phyloP scores from a whole-genome alignment of 2,329 filamentous ascomycete species.

The Aspergillus novoparasiticus region DNA sequence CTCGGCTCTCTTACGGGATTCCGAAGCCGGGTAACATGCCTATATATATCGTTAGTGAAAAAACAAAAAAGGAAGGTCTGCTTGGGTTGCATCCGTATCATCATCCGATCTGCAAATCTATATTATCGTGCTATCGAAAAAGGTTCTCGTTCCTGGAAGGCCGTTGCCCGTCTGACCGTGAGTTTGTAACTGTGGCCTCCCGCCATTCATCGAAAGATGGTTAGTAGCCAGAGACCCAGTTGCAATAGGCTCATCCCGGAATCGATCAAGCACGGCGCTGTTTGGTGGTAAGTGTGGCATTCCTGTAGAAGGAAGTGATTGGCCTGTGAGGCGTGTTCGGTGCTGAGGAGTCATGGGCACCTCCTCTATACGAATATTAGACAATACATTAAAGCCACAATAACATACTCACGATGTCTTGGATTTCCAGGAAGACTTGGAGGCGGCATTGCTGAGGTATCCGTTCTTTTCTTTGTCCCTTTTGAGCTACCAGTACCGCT shows the following conservation, averaged over 20 bases:
- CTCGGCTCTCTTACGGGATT: not conserved
- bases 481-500: conserved; percentile 44
- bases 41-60: not conserved
- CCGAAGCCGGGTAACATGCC: not conserved
- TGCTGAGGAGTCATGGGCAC: conserved; percentile 25
- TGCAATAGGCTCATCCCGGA: conserved; percentile 18
- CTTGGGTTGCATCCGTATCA: not conserved
- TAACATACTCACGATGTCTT: conserved; percentile 26
- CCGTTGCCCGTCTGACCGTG: conserved; percentile 2
- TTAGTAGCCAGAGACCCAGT: not conserved
- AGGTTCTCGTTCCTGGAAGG: conserved; percentile 8
- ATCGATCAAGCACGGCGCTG: conserved; percentile 27
- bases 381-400: not conserved
- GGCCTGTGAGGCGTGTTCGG: conserved; percentile 29
- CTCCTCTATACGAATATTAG: conserved; percentile 13
- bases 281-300: conserved; percentile 27
- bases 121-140: conserved; percentile 14
- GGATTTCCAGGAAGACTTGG: conserved; percentile 24
- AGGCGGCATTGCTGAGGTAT: conserved; percentile 36
- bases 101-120: not conserved
- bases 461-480: conserved; percentile 24
- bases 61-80: not conserved
- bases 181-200: not conserved
- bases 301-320: conserved; percentile 22
- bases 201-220: conserved; percentile 1